Conservation (phyloP, 352 stramenopile species). For the Globisporangium solare region DNA sequence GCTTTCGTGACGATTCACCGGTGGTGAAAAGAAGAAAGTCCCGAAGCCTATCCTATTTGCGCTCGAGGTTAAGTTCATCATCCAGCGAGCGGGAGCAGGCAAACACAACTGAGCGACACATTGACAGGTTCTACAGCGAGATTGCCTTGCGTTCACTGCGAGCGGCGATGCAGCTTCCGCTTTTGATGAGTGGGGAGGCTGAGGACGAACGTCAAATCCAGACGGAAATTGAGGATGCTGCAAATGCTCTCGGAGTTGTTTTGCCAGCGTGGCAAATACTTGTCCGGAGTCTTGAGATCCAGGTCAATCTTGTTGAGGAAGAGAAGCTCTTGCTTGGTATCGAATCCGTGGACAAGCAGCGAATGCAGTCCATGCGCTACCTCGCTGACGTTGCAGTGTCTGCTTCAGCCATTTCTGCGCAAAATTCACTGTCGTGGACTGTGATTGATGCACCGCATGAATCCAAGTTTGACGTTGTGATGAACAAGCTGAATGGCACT, state of each 20-base stretch:
- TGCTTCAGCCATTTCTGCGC: constrained; percentile 34
- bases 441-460: constrained; percentile 33
- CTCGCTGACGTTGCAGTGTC: constrained; percentile 39
- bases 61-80: constrained; percentile 28
- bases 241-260: constrained; percentile 32
- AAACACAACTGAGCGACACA: constrained; percentile 28
- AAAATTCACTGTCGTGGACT: constrained; percentile 37
- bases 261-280: constrained; percentile 53
- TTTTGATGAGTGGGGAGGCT: constrained; percentile 37
- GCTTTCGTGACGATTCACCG: constrained; percentile 35
- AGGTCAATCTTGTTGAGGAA: constrained; percentile 41
- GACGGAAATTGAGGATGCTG: constrained; percentile 44
- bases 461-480: constrained; percentile 42
- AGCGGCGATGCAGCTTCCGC: constrained; percentile 39
- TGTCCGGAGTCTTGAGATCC: constrained; percentile 51
- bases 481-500: constrained; percentile 43
- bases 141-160: constrained; percentile 45
- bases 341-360: constrained; percentile 31
- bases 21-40: constrained; percentile 36
- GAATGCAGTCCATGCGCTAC: constrained; percentile 56
- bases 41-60: constrained; percentile 33
- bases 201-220: constrained; percentile 45
- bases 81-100: constrained; percentile 27
- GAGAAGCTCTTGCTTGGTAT: constrained; percentile 35
- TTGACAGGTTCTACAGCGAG: constrained; percentile 52